Evolutionary conservation across 306 rosid species (phyloP), one percentile per base, ranked within the genome.

Genomic region (Medicago lupulina): DNA sequence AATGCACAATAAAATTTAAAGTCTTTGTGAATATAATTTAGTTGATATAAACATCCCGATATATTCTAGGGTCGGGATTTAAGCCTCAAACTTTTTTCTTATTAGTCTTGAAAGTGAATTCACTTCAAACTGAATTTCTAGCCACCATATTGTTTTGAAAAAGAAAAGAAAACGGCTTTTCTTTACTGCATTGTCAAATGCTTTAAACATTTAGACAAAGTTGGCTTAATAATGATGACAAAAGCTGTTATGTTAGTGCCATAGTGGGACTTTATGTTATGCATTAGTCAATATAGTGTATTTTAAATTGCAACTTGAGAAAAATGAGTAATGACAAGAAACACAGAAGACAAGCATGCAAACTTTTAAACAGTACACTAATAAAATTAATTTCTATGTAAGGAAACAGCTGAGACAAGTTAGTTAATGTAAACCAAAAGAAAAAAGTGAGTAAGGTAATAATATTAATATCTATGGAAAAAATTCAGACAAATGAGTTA

Each of bases 181-280:
- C 0, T 59, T 60, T 23, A 4, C 7, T 58, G 54, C 18, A 66
- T 58, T 67, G 65, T 82, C 54, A 67, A 70, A 61, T 21, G 44
- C 28, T 59, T 14, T 16, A 67, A 13, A 73, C 81, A 77, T 17
- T 73, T 82, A 50, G 79, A 76, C 70, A 70, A 76, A 76, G 55
- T 76, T 70, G 74, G 73, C 47, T 51, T 73, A 18, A 39, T 34
- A 54, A 77, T 73, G 34, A 82, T 58, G 54, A 66, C 61, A 66
- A 82, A 77, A 73, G 49, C 67, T 47, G 53, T 78, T 77, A 59
- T 47, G 53, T 78, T 73, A 59, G 72, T 57, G 59, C 1, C 74
- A 28, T 43, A 75, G 55, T 71, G 70, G 76, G 61, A n/a, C 39
- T 63, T 34, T 34, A 34, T 34, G 38, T 76, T 65, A 13, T 49